Evolutionary conservation across 805 yeast genomes (phyloP), one percentile per base, ranked within the genome.

Genomic region (Starmerella vitae): DNA sequence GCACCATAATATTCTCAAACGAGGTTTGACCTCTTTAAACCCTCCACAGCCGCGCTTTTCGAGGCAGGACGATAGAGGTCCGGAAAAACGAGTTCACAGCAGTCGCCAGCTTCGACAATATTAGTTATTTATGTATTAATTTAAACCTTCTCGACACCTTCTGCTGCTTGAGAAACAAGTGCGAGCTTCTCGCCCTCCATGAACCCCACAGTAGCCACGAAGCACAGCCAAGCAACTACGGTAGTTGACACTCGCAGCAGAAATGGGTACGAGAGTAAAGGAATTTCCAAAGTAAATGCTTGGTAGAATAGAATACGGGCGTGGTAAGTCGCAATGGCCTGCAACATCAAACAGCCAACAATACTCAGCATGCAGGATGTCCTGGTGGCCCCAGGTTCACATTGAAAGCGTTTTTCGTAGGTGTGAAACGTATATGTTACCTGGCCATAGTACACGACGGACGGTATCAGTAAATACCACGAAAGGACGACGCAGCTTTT

Each of bases 181-280:
- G 19, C 37, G 4, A 36, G 25, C 3, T 14, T n/a, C n/a, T 40
- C 43, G 17, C 27, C n/a, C 43, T 40, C 40, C 15, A 24, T 7
- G 12, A 20, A 32, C 12, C 33, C 38, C 13, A 40, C 14, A 3
- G 37, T 13, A 10, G 32, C 25, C 4, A 27, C 6, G 14, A 30
- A 32, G 14, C 40, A 40, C 3, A 15, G 10, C 33, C 36, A 36
- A 4, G 43, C 40, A 12, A 36, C 10, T 26, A 20, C 26, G 6
- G 28, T 27, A 9, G 25, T 32, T 13, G 21, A 8, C 14, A 37
- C 18, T 4, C 20, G 39, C 13, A 20, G 4, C 33, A 26, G 31
- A 8, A n/a, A 7, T 7, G 19, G 7, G 5, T 24, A 22, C 10
- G 26, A 22, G 10, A 12, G 7, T 8, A 12, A 8, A 7, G 12